These are phyloP conservation scores for Triglochin maritima DNA, from an alignment of 106 monocot species.

Conservation along the genomic window DNA sequence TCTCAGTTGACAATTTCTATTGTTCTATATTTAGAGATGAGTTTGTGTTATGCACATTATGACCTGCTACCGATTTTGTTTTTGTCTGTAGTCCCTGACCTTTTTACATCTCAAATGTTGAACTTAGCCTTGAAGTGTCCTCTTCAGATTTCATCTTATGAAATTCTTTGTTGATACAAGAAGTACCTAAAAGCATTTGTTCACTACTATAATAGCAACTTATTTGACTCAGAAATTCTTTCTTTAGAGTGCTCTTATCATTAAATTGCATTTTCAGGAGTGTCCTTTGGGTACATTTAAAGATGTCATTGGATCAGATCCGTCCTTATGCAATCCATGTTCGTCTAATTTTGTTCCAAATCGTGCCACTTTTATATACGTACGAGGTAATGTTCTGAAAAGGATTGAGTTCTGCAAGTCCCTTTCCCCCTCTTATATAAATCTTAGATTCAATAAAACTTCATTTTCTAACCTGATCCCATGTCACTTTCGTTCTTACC, in stretches of 20 bases:
- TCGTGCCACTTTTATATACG: constrained; percentile 77
- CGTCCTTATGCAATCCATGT: constrained; percentile 67
- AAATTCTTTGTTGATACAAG: too few relatives aligned
- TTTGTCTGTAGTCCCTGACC: too few relatives aligned
- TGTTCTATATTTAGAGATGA: too few relatives aligned
- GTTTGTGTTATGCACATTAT: too few relatives aligned
- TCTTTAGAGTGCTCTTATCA: neutral
- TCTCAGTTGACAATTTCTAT: too few relatives aligned
- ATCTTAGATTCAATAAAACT: neutral
- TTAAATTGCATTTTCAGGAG: constrained; percentile 41
- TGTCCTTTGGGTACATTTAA: constrained; percentile 92
- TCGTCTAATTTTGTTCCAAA: constrained; percentile 46
- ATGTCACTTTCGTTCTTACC: neutral
- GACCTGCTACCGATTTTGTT: too few relatives aligned
- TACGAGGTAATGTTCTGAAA: constrained; percentile 47
- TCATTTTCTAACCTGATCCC: neutral
- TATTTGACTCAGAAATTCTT: neutral
- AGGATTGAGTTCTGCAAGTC: neutral
- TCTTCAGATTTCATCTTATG: too few relatives aligned
- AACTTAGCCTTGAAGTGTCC: too few relatives aligned
- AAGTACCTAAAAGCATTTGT: too few relatives aligned
- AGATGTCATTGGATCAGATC: constrained; percentile 62
- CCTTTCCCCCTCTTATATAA: too few relatives aligned
- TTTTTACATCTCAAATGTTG: too few relatives aligned
- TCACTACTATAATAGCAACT: too few relatives aligned